Base-by-base conservation (phyloP, 345 rosid genomes). In the Boechera retrofracta region DNA sequence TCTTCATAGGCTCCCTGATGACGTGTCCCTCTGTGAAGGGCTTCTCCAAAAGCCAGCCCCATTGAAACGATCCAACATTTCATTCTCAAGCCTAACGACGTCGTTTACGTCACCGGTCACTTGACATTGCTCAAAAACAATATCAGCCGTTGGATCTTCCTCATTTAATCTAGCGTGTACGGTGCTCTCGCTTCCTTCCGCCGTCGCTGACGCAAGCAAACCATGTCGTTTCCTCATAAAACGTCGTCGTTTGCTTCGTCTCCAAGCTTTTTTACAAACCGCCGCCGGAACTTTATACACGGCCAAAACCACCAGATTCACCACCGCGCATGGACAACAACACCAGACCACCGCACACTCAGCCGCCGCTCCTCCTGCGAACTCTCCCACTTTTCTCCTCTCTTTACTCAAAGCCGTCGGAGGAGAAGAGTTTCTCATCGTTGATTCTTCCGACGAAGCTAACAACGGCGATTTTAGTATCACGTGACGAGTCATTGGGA, bases 321-420 rank as follows among this genome's bases (percentile, higher is more conserved):
- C 78, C 49, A 89, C 82, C 49, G 84, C 66, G 64, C 84, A 86
- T 0, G 95, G 95, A 10, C 85, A 85, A 73, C 93, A 92, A 65
- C 97, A 92, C 69, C 88, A 87, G 7, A 89, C 83, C 29, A 89
- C 93, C 58, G 89, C 81, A 47, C 89, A 87, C 57, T 87, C 95
- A 44, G 97, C 97, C 56, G 93, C 79, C 29, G 90, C 79, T 31
- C 87, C 83, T 29, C 97, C 95, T 1, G 83, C 88, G n/a, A 84
- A 74, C 69, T 87, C 97, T 9, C 86, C 89, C 0, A 80, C 51
- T 41, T 81, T 79, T 55, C 64, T 79, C 60, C 81, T 76, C 55
- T 59, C 76, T 54, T 38, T 80, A 53, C 29, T 54, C 48, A 64
- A 58, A 76, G 32, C 10, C 60, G 5, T 7, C 28, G 65, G 0